Evolutionary conservation across 1,284 basidiomycete genomes (phyloP), one percentile per base, ranked within the genome.

Genomic region (Mycosarcoma mackinlayi): DNA sequence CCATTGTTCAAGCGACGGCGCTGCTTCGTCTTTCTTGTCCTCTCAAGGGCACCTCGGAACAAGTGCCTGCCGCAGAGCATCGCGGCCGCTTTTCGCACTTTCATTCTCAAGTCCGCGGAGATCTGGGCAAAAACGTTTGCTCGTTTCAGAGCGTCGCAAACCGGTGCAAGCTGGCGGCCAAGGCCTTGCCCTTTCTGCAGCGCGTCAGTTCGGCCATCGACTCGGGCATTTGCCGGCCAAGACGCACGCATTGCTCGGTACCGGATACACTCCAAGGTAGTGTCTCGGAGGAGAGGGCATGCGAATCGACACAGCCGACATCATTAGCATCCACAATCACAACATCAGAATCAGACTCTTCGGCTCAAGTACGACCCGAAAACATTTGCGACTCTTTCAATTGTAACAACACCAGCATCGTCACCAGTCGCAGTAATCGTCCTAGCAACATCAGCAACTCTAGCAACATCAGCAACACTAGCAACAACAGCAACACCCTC

Each of bases 1-100:
- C 65, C n/a, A 34, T 68, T 33, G 53, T 68, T n/a, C 65, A 68
- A 34, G 65, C 59, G 7, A 55, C 50, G 2, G 63, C 54, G 11
- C 47, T 66, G 19, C 50, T 66, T 13, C 52, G 53, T 2, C 60
- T 62, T 4, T 41, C 51, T 11, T 55, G 46, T 28, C 52, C 59
- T 16, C 9, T 21, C 1, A 50, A 40, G 21, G 21, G 10, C 21
- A 39, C 19, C 8, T 18, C 14, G 5, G 16, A 16, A 7, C 25
- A 8, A 6, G 3, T 18, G 31, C n/a, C 40, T 11, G 18, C 33
- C 11, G 18, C 31, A 6, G 33, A 44, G n/a, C n/a, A 6, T 4
- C 2, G 10, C 31, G 30, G 21, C 13, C 16, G 46, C 4, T 27
- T 41, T 9, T 50, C 41, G 28, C 60, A 46, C 11, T 51, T 62